These are phyloP conservation scores for Cyclotella baltica DNA, from an alignment of 108 stramenopile genomes.

Conservation along the genomic window DNA sequence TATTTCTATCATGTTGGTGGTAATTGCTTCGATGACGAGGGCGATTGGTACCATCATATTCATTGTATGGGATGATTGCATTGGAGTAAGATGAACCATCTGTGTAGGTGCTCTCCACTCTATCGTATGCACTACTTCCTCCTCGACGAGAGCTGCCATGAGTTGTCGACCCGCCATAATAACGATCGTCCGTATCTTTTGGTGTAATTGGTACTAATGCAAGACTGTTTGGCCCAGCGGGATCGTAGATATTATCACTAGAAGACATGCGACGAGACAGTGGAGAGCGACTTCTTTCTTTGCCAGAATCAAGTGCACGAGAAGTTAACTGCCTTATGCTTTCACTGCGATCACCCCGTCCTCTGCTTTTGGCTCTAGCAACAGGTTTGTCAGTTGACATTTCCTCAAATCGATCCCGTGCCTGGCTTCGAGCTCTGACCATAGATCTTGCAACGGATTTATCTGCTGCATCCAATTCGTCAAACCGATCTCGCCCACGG, in stretches of 20 bases:
- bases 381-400: constrained; percentile 1
- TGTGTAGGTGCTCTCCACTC: constrained; percentile 29
- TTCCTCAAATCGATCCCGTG: constrained; percentile 9
- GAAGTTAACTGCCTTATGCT: constrained; percentile 40
- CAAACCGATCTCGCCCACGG: constrained; percentile 20
- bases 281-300: constrained; percentile 32
- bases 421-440: constrained; percentile 3
- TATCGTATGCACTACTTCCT: constrained; percentile 29
- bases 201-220: constrained; percentile 38
- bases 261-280: neutral
- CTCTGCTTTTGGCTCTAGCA: constrained; percentile 22
- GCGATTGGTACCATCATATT: constrained; percentile 15
- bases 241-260: constrained; percentile 34
- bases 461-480: constrained; percentile 1
- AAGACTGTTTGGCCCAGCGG: constrained; percentile 38
- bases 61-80: constrained; percentile 16
- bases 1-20: constrained; percentile 27
- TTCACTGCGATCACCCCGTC: constrained; percentile 46
- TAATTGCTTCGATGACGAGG: constrained; percentile 24
- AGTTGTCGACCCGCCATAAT: constrained; percentile 34
- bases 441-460: constrained; percentile 5
- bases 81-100: constrained; percentile 25
- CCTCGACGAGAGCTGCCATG: constrained; percentile 28
- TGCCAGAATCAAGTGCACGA: constrained; percentile 36
- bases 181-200: constrained; percentile 20